Base-by-base conservation (phyloP, 176 grass and related monocot genomes). In the Triticum urartu region DNA sequence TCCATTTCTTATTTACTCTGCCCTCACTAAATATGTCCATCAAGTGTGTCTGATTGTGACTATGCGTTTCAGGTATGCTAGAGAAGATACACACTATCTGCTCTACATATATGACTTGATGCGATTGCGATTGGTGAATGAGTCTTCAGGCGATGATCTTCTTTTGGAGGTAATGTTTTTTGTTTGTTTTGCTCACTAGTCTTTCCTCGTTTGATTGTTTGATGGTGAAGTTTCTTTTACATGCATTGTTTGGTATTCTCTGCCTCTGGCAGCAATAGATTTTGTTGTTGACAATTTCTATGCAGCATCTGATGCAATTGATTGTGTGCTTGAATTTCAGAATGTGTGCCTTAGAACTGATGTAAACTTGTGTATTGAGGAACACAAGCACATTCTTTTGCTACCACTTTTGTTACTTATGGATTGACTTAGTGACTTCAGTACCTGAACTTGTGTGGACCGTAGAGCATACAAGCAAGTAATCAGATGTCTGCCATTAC, bases 1-100 rank as follows among this genome's bases (percentile, higher is more conserved):
- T 74, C 65, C 32, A 1, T 58, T 80, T 50, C 58, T 83, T 72
- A 64, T 35, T 18, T 8, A 7, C 15, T 83, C 22, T 20, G 22
- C 12, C 75, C 33, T 33, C 1, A 4, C 36, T 64, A 20, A 80
- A 68, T 18, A 68, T 80, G 66, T 75, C 62, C 77, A 85, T 80
- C 11, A 68, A 80, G 12, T 84, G 48, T 81, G 62, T 81, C 38
- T 91, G 48, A 68, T 77, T 56, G 36, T 59, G 15, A 18, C 64
- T 79, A 18, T 40, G 87, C 4, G 87, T 35, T 83, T 82, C 71
- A 98, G 96, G 81, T 98, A 98, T 76, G 97, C 92, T 45, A 98
- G 94, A 92, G 97, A 98, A 92, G 97, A 98, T 87, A 98, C 97
- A 82, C 97, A 98, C 80, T 98, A 96, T 86, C 92, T 98, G 39